Base-by-base conservation (phyloP, 78 protist species). In the Andalucia godoyi region DNA sequence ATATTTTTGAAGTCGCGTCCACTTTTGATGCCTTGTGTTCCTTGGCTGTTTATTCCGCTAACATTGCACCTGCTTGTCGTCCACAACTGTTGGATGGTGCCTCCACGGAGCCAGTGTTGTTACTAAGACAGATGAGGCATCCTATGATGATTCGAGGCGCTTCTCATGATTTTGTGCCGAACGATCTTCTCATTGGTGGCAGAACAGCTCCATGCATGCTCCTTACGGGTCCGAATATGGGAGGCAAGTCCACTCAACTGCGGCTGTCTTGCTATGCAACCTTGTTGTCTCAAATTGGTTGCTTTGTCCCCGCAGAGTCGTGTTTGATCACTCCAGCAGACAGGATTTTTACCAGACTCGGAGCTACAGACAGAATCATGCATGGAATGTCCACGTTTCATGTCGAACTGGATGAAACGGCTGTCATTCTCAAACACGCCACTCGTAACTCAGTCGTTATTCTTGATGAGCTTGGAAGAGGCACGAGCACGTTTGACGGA, bases 171-270 rank as follows among this genome's bases (percentile, higher is more conserved):
- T 21, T 55, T 21, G 25, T 55, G 21, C 60, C 60, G 21, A 67
- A 67, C 53, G 60, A 52, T 23, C 30, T 49, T 13, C 8, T 38
- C n/a, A 25, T 67, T 10, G 72, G 72, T 23, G 45, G 66, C 25
- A 40, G 39, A 21, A 67, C 23, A 40, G 43, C 40, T n/a, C 63
- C 72, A n/a, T 27, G 6, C 27, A 55, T 90, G 60, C 74, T 94
- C 0, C 72, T 95, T 5, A 89, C 97, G n/a, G 97, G 99, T n/a
- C 97, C 97, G n/a, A 92, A 87, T 67, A 85, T 86, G 93, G 91
- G 91, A n/a, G 97, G 99, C 21, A 96, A 96, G 64, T 66, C 85
- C 33, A 92, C 97, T 23, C 37, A 94, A 13, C 80, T 95, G 32
- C 71, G 97, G 9, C 87, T 80, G 42, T 39, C 38, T 15, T 79